Base-by-base conservation (phyloP, 225 moss, liverwort and hornwort species). In the Anthoceros angustus region DNA sequence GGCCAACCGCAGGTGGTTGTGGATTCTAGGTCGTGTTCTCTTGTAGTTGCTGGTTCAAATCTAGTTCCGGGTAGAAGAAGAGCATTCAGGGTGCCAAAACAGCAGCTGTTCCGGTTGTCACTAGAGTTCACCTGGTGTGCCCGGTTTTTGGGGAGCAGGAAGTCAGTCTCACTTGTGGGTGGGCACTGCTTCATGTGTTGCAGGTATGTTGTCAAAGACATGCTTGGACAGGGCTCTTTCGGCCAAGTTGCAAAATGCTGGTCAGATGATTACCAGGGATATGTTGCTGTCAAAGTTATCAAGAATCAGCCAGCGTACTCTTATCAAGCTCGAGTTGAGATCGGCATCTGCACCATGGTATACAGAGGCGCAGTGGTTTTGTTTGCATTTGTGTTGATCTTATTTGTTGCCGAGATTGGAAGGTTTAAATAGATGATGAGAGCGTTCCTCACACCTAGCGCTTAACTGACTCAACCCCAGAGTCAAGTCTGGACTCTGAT, bases 161-260 rank as follows among this genome's bases (percentile, higher is more conserved):
- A 60, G n/a, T 60, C 55, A 60, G 55, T 60, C 55, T 60, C 23
- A 23, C 23, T 64, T 20, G 63, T 32, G 20, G 14, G 63, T 64
- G 14, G n/a, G 21, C 20, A 40, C 41, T 40, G 6, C 14, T 39
- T 66, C 12, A 24, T 38, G 10, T 26, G n/a, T 55, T 68, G 63
- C 80, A 92, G 92, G 72, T 92, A 92, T 71, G 72, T 81, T 67
- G 88, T 92, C 43, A 92, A 88, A 75, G 88, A 86, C 62, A 80
- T 86, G 73, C 75, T 88, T 11, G 92, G 92, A 12, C 82, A 84
- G 69, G 92, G 92, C 32, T 84, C 92, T 0, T 92, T 92, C 76
- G 92, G 92, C 50, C 92, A 92, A 77, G 92, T 92, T 65, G 87
- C 86, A 64, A 92, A 84, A 72, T 92, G 92, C 76, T 84, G 80